Conservation (phyloP, 1,284 basidiomycete species). For the Tremellales sp. region DNA sequence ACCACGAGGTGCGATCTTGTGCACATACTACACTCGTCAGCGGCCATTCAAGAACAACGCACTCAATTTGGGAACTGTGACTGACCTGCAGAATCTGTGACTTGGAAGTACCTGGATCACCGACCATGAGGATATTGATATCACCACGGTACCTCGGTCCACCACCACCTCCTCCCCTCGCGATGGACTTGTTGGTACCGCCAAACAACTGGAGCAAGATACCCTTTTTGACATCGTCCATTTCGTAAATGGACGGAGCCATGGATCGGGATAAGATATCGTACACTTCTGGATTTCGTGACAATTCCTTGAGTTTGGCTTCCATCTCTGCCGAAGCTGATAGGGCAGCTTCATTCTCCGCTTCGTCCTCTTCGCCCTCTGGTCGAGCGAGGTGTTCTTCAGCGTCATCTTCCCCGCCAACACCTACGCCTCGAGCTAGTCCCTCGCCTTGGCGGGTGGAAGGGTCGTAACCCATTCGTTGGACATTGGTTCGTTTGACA, state of each 20-base stretch:
- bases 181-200: slow-evolving; percentile 93
- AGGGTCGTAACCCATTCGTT: slow-evolving; percentile 72
- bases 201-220: slow-evolving; percentile 94
- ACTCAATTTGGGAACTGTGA: slow-evolving; percentile 7
- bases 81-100: slow-evolving; percentile 84
- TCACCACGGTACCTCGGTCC: slow-evolving; percentile 95
- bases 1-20: slow-evolving; percentile 96
- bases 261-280: slow-evolving; percentile 78
- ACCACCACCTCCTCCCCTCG: slow-evolving; percentile 85
- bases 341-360: slow-evolving; percentile 53
- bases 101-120: slow-evolving; percentile 97
- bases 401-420: slow-evolving; percentile 77
- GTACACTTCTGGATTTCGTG: slow-evolving; percentile 75
- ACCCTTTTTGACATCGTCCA: slow-evolving; percentile 99
- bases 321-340: slow-evolving; percentile 53
- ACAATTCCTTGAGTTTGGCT: slow-evolving; percentile 64
- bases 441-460: slow-evolving; percentile 65
- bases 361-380: slow-evolving; percentile 36
- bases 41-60: not conserved
- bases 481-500: slow-evolving; percentile 68
- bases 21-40: slow-evolving; percentile 71
- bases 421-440: slow-evolving; percentile 64
- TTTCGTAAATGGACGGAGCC: slow-evolving; percentile 93
- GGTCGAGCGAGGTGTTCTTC: slow-evolving; percentile 54
- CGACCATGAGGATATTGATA: slow-evolving; percentile 94